Evolutionary conservation across 805 yeast genomes (phyloP), one percentile per base, ranked within the genome.

Genomic region (Phaffomyces antillensis): DNA sequence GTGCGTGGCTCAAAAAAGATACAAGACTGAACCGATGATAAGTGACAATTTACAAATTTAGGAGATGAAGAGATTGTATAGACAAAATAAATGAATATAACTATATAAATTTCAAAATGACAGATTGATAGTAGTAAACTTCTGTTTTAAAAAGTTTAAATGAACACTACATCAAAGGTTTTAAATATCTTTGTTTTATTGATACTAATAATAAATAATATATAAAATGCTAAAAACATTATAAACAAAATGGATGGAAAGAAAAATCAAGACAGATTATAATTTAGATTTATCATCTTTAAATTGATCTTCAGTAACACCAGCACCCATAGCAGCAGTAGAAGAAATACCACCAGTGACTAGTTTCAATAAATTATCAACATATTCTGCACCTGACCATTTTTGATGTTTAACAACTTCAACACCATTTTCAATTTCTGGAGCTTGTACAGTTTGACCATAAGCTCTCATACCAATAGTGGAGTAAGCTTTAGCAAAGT

Each of bases 371-470:
- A 91, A 73, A 48, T 87, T 83, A 67, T 91, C 98, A 61, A 91
- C 84, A 72, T 88, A 90, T 69, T 87, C 96, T 28, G 98, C 98
- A 63, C 98, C 98, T 37, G 96, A 88, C 98, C 98, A 91, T 68
- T 90, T 88, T 70, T 91, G 98, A 68, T 91, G 98, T 75, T 89
- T 91, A 52, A 91, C 95, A 48, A 91, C 96, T 67, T 91, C 98
- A 53, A 90, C 96, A 53, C 87, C 90, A 48, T 73, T 73, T 58
- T 83, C 87, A 65, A 90, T 86, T 73, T 91, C 98, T 49, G 81
- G 84, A 51, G 81, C 78, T 72, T 91, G 98, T 49, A 91, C 83
- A 52, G 72, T 72, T 63, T 81, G 83, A 46, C 96, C 98, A 64
- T 91, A 91, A 8, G 97, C 97, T 69, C 83, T 84, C 98, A 91